Percentiles rank a stretch among this genome's conserved stretches.
Conservation (phyloP, 2,329 filamentous ascomycete species). For the Dactylellina haptotyla region DNA sequence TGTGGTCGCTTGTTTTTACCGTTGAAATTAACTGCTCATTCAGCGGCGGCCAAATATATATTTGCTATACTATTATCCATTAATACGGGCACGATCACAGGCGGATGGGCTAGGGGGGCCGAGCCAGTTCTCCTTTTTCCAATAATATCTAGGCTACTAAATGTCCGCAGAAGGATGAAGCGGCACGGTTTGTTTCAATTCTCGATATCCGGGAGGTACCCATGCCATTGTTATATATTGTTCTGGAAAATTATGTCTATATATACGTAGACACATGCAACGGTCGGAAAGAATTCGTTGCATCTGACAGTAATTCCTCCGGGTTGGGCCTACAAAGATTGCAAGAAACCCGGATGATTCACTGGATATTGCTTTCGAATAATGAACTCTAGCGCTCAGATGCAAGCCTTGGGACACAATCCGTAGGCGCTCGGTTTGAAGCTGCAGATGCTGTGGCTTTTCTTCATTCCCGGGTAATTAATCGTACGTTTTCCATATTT, state of each 20-base stretch:
- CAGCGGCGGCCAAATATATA: constrained; percentile 36
- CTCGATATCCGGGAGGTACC: constrained; percentile 23
- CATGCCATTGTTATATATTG: constrained; percentile 8
- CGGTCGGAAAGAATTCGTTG: not conserved
- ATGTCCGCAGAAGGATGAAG: constrained; percentile 41
- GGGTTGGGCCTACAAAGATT: not conserved
- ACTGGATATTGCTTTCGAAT: no score
- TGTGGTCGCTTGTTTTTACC: constrained; percentile 36
- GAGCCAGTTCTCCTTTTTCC: constrained; percentile 8
- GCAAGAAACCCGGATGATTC: no score
- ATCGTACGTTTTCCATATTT: no score
- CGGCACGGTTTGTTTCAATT: constrained; percentile 47
- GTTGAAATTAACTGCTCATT: constrained; percentile 52
- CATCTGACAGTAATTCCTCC: not conserved
- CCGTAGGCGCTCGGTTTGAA: not conserved
- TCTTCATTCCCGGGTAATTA: no score
- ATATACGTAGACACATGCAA: not conserved
- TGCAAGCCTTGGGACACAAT: not conserved
- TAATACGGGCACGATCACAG: constrained; percentile 29
- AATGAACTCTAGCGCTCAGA: not conserved
- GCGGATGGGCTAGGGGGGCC: constrained; percentile 23
- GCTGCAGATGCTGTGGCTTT: not conserved
- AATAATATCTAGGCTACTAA: constrained; percentile 44
- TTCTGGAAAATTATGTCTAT: constrained; percentile 15
- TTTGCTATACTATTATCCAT: constrained; percentile 27